These are phyloP conservation scores for Phaseolus lunatus DNA, from an alignment of 306 rosid species.

Conservation along the genomic window DNA sequence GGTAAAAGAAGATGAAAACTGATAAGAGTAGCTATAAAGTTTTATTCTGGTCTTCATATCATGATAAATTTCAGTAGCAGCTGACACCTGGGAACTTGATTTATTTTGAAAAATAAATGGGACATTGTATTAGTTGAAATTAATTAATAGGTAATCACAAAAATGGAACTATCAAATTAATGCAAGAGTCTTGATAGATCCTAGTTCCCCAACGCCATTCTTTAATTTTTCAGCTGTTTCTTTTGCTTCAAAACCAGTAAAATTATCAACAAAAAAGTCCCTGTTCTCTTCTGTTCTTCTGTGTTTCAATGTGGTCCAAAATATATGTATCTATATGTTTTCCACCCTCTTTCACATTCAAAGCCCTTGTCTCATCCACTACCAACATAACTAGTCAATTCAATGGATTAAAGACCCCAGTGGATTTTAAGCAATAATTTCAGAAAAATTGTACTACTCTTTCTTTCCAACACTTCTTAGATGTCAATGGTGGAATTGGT, in stretches of 20 bases:
- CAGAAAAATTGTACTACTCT: not conserved
- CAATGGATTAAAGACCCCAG: not conserved
- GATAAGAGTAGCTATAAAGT: not conserved
- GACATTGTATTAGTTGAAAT: conserved; percentile 16
- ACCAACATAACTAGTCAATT: conserved; percentile 38
- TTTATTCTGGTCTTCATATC: not conserved
- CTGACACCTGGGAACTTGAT: not conserved
- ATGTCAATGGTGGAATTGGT: not conserved
- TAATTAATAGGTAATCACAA: not conserved
- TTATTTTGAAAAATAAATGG: conserved; percentile 9
- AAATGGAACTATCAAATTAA: conserved; percentile 39
- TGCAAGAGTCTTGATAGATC: conserved; percentile 35
- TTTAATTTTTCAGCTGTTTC: conserved; percentile 42
- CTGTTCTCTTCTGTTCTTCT: not conserved
- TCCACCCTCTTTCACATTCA: conserved; percentile 34
- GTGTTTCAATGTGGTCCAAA: conserved; percentile 49
- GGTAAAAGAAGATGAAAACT: not conserved
- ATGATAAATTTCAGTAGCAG: not conserved
- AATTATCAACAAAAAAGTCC: conserved; percentile 11
- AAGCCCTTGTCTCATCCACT: conserved; percentile 41
- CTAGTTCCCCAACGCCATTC: conserved; percentile 35
- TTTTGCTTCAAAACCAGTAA: not conserved
- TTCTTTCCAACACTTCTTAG: not conserved
- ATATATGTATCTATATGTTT: not conserved
- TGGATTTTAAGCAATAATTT: not conserved